These are phyloP conservation scores for Plasmodium knowlesi DNA, from an alignment of 169 alveolate species.

Conservation along the genomic window DNA sequence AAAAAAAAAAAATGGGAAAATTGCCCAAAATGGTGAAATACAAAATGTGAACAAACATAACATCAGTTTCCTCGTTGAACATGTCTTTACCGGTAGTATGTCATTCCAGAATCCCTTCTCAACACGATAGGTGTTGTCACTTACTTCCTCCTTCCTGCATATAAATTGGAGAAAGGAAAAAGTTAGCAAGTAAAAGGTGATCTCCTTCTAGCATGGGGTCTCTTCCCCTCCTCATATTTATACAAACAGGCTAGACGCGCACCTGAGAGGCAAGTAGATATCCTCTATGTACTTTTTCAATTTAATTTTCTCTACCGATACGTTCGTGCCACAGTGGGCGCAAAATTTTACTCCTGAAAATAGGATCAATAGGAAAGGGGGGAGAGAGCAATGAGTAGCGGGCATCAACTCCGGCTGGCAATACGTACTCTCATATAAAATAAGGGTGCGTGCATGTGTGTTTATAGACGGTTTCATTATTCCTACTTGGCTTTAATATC, in stretches of 20 bases:
- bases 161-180: conserved; percentile 28
- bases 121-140: conserved; percentile 50
- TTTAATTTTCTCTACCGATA: conserved; percentile 58
- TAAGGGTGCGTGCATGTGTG: not conserved
- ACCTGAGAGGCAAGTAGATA: conserved; percentile 66
- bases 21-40: not conserved
- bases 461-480: not conserved
- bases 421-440: not conserved
- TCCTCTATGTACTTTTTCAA: conserved; percentile 70
- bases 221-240: not conserved
- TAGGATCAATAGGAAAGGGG: not conserved
- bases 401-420: not conserved
- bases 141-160: conserved; percentile 61
- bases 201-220: not conserved
- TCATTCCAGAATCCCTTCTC: conserved; percentile 72
- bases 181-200: not conserved
- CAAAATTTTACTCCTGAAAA: conserved; percentile 57
- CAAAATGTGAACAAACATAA: not conserved
- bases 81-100: conserved; percentile 22
- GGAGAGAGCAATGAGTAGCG: not conserved
- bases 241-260: not conserved
- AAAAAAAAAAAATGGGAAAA: conserved; percentile 2
- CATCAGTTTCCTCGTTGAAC: not conserved
- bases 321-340: conserved; percentile 55
- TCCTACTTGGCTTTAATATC: conserved; percentile 51